Evolutionary conservation across 2,329 filamentous ascomycete genomes (phyloP), one percentile per base, ranked within the genome.

Genomic region (Tolypocladium sp.): DNA sequence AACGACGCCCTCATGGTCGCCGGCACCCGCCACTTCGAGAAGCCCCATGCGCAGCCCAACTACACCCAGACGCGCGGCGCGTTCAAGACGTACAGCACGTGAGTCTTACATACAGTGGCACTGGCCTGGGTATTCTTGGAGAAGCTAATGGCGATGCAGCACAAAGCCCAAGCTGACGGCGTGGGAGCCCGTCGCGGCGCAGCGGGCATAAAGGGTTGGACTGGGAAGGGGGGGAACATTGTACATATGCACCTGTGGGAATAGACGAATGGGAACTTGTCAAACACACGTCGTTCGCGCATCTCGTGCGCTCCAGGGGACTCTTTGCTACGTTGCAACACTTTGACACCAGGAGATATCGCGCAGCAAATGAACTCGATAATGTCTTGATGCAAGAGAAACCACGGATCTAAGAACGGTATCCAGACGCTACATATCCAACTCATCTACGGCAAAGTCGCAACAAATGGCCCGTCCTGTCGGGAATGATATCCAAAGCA

Each of bases 41-140:
- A 86, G 61, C 80, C 81, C 59, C 82, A 82, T 78, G 72, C 93
- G 69, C 79, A 86, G 63, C 87, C 89, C 63, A 94, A 91, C 74
- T 78, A 85, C 67, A 97, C 94, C 35, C 78, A 81, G 69, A 88
- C 83, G 62, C 84, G 89, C 63, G 91, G 83, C 60, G 92, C 92
- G 46, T 99, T 87, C 81, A 95, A 90, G 81, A 86, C 94, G 40
- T 99, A 97, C 78, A 96, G 81, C 79, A 99, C 94, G 92, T 97
- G 77, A 75, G 92, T 87, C 22, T 27, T n/a, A 37, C 33, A 30
- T 13, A 3, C 37, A 3, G 37, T 15, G 12, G 3, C 37, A 5
- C 15, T 7, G 35, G 9, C 4, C 4, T 17, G 37, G 6, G 37
- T 17, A 8, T 33, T 6, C 30, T 33, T 2, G 27, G 27, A 2